phyloP scores from a whole-genome alignment of 2,329 filamentous ascomycete species.

The Xylaria sp. region DNA sequence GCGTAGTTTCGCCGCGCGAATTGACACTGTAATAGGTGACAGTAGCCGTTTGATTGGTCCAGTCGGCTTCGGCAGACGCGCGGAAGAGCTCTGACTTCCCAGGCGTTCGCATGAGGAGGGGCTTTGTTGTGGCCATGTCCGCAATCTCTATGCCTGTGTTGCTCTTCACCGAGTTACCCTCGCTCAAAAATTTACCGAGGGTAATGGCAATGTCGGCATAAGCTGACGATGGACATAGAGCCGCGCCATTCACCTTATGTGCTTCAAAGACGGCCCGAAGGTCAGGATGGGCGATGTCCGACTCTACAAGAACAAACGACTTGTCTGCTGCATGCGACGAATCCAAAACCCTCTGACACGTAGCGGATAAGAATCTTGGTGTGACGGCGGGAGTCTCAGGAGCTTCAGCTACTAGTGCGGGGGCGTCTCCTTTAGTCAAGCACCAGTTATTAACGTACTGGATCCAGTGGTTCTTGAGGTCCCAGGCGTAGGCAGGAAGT shows the following conservation, averaged over 20 bases:
- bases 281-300: conserved; percentile 65
- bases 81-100: conserved; percentile 57
- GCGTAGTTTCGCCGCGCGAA: conserved; percentile 1
- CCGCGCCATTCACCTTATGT: conserved; percentile 42
- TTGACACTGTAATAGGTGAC: conserved; percentile 22
- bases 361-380: conserved; percentile 5
- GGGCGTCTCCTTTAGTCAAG: conserved; percentile 67
- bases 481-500: conserved; percentile 70
- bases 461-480: conserved; percentile 68
- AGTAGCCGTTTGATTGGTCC: conserved; percentile 32
- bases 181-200: conserved; percentile 64
- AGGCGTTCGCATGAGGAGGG: conserved; percentile 55
- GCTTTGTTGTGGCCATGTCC: conserved; percentile 64
- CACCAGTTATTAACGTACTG: conserved; percentile 67
- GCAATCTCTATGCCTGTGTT: conserved; percentile 56
- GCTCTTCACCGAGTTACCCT: conserved; percentile 55
- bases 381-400: not conserved
- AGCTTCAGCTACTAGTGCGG: conserved; percentile 32
- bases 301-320: conserved; percentile 60
- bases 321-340: conserved; percentile 51
- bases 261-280: conserved; percentile 63
- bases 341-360: conserved; percentile 8
- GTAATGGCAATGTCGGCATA: conserved; percentile 71
- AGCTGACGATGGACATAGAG: conserved; percentile 56
- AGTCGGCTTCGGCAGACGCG: conserved; percentile 60